Evolutionary conservation across 73 alveolate species (phyloP), one percentile per base, ranked within the genome.

Genomic region (Effrenium voratum): DNA sequence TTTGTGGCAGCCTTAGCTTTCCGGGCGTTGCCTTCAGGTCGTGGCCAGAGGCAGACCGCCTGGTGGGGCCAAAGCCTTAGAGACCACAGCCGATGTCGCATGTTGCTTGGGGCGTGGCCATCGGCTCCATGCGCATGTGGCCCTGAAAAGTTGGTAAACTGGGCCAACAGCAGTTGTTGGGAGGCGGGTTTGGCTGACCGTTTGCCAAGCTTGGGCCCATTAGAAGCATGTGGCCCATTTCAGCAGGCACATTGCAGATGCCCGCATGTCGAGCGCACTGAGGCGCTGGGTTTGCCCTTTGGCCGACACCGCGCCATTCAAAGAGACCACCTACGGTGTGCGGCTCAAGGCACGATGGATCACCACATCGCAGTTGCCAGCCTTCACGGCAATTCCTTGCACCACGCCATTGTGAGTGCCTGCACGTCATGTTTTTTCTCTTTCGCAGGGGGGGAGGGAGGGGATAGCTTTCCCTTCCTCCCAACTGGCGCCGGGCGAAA

Each of bases 271-370:
- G n/a, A n/a, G n/a, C n/a, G 32, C 40, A 47, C 86, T 4, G 38
- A 90, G 96, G 96, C 96, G 96, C 34, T 90, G 96, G 96, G 79
- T 90, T 5, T 90, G 96, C 28, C 96, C 96, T 1, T 41, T 90
- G 75, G 96, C 96, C 32, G 96, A 90, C 44, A 66, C 96, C 2
- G 96, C 96, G 6, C 96, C 96, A 0, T 90, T 90, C 86, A 90
- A 90, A 41, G 96, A 90, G 55, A 90, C 96, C 52, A 90, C 86
- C 30, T 90, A 90, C 38, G 96, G 96, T 0, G 96, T 90, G 22
- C 32, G 96, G 63, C 52, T 90, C 76, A 90, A 90, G 96, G 95
- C 95, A 12, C 49, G 12, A 32, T 32, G 26, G n/a, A n/a, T n/a
- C n/a, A n/a, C n/a, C n/a, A n/a, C n/a, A n/a, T n/a, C 19, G 63